Evolutionary conservation across 2,329 filamentous ascomycete genomes (phyloP), one percentile per base, ranked within the genome.

Genomic region (Lachnellula cervina): DNA sequence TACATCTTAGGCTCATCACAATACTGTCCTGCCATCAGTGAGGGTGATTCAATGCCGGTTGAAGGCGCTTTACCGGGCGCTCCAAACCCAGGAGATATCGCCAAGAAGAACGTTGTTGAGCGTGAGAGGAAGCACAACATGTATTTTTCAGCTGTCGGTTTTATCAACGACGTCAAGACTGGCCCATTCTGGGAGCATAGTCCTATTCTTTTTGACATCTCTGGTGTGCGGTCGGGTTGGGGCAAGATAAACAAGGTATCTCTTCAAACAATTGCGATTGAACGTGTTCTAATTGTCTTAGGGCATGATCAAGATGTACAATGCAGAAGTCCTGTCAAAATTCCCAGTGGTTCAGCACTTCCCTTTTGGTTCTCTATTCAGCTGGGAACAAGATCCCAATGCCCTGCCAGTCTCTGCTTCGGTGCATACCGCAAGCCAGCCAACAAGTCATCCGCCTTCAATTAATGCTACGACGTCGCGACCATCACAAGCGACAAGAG

Each of bases 291-390:
- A 28, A 47, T 32, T 53, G 21, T 25, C n/a, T 8, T 57, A 88
- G 86, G 94, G 94, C 51, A 97, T 99, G 94, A 84, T 99, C 67
- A 99, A 97, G 74, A 99, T 99, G 94, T 99, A 93, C 75, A 91
- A 95, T 63, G 94, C 90, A 17, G 94, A 99, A 75, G 94, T 99
- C 3, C 78, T 99, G 14, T 90, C 89, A 40, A 99, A 99, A 72
- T 97, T 97, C 68, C 94, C 94, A 2, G 94, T 99, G 2, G 90
- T 99, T n/a, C 94, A 99, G 73, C 94, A 99, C 72, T 97, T 94
- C 63, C 82, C 80, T 2, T 93, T 94, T 63, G 89, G 89, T 25
- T 87, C 85, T 5, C 74, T 94, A n/a, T 90, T 93, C 68, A 82
- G 80, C 38, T 93, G 88, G 87, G 84, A 89, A 2, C 73, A 71